These are phyloP conservation scores for Scolecobasidium constrictum DNA, from an alignment of 2,329 filamentous ascomycete species.

Conservation along the genomic window DNA sequence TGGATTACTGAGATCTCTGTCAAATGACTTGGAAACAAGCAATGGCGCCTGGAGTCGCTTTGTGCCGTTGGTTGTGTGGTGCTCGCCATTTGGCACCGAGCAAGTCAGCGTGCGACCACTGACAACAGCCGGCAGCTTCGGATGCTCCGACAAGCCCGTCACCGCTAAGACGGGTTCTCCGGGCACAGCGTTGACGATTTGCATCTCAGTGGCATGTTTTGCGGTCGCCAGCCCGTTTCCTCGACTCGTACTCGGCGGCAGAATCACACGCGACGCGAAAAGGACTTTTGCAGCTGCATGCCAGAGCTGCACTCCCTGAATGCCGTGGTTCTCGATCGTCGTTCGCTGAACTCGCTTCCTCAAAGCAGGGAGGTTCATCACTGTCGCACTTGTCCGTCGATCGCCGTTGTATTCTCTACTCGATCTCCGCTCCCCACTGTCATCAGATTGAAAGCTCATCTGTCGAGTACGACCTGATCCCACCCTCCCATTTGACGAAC, in stretches of 20 bases:
- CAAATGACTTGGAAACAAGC: not conserved
- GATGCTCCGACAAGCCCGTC: not conserved
- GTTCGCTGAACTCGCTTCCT: slow-evolving; percentile 30
- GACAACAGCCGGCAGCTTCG: not conserved
- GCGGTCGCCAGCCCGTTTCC: not conserved
- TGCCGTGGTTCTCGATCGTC: slow-evolving; percentile 22
- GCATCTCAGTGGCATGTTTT: not conserved
- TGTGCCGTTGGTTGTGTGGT: not conserved
- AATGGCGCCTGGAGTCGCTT: not conserved
- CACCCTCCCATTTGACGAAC: not conserved
- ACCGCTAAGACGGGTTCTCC: not conserved
- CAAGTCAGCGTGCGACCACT: not conserved
- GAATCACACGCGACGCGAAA: slow-evolving; percentile 19
- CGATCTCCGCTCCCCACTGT: too few relatives aligned
- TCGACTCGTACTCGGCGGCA: slow-evolving; percentile 6
- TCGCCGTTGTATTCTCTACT: too few relatives aligned
- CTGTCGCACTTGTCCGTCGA: not conserved
- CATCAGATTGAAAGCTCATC: not conserved
- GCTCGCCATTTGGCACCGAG: not conserved
- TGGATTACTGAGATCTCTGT: slow-evolving; percentile 15
- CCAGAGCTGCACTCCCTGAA: slow-evolving; percentile 27
- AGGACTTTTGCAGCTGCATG: slow-evolving; percentile 22
- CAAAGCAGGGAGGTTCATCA: slow-evolving; percentile 22
- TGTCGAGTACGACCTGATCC: not conserved
- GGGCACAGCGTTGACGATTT: not conserved